Percentiles rank a stretch among this genome's conserved stretches.
These are phyloP conservation scores for Coprinellus micaceus DNA, from an alignment of 768 basidiomycete genomes.

Conservation along the genomic window DNA sequence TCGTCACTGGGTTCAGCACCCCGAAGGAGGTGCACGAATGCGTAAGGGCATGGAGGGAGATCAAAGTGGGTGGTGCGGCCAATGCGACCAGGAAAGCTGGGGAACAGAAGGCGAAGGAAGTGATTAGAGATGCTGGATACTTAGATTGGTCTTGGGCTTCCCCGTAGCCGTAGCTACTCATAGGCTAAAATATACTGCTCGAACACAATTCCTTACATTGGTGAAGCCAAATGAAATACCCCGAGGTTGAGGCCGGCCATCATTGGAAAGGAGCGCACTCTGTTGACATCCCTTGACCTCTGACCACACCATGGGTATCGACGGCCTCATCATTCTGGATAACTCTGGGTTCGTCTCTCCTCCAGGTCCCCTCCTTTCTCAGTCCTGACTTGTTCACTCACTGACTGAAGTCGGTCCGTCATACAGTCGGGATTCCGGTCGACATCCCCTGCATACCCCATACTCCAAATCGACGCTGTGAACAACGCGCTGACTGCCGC, in stretches of 20 bases:
- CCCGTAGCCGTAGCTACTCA: conserved; percentile 30
- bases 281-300: not conserved
- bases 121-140: conserved; percentile 49
- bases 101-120: conserved; percentile 39
- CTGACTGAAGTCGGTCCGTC: conserved; percentile 65
- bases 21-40: conserved; percentile 72
- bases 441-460: conserved; percentile 70
- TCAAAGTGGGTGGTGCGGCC: conserved; percentile 36
- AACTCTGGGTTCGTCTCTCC: conserved; percentile 55
- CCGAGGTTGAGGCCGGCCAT: not conserved
- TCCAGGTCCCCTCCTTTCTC: conserved; percentile 9
- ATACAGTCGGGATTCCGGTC: conserved; percentile 89
- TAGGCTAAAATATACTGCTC: conserved; percentile 1
- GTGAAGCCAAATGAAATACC: not conserved
- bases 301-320: conserved; percentile 59
- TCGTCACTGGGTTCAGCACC: conserved; percentile 71
- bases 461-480: conserved; percentile 82
- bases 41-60: conserved; percentile 62
- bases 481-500: conserved; percentile 68
- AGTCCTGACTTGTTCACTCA: conserved; percentile 19
- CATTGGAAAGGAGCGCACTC: too few species aligned
- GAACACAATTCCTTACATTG: not conserved
- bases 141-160: conserved; percentile 75
- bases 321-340: conserved; percentile 80
- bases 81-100: conserved; percentile 35